These are phyloP conservation scores for Parasarocladium wereldwijsianum DNA, from an alignment of 2,329 filamentous ascomycete species.

Conservation along the genomic window DNA sequence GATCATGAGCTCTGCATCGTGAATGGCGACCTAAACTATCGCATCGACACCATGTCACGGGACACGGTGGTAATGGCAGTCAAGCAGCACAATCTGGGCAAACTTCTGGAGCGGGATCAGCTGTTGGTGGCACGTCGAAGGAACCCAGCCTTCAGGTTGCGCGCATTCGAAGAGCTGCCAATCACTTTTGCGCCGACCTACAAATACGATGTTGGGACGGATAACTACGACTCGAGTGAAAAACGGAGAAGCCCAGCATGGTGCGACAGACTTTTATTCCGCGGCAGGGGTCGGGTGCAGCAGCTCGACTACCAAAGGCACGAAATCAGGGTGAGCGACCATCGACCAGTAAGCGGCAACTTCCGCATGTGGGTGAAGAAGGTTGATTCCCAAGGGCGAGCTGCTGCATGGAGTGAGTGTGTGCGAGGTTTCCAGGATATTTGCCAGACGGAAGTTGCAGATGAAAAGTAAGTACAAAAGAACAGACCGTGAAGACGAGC, in stretches of 20 bases:
- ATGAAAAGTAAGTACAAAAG: conserved; percentile 56
- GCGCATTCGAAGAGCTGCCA: conserved; percentile 77
- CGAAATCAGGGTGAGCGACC: conserved; percentile 82
- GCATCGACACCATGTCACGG: conserved; percentile 92
- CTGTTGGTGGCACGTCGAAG: conserved; percentile 76
- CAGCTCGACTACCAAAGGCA: conserved; percentile 81
- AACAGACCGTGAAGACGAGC: neutral
- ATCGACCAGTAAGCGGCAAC: conserved; percentile 75
- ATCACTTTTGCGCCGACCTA: conserved; percentile 94
- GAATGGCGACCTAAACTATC: conserved; percentile 95
- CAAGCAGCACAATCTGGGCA: conserved; percentile 63
- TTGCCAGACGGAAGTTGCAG: conserved; percentile 50
- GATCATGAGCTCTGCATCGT: conserved; percentile 96
- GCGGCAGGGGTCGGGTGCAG: conserved; percentile 66
- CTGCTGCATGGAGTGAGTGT: conserved; percentile 54
- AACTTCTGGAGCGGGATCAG: conserved; percentile 87
- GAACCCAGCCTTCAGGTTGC: conserved; percentile 78
- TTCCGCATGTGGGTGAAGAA: conserved; percentile 80
- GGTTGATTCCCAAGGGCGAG: conserved; percentile 53
- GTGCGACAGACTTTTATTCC: conserved; percentile 88
- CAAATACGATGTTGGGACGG: conserved; percentile 94
- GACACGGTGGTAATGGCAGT: conserved; percentile 83
- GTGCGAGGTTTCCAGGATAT: conserved; percentile 61
- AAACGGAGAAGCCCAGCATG: conserved; percentile 90
- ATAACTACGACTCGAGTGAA: conserved; percentile 86